Evolutionary conservation across 208 protist species (phyloP).

Genomic region (Phytomonas sp.): DNA sequence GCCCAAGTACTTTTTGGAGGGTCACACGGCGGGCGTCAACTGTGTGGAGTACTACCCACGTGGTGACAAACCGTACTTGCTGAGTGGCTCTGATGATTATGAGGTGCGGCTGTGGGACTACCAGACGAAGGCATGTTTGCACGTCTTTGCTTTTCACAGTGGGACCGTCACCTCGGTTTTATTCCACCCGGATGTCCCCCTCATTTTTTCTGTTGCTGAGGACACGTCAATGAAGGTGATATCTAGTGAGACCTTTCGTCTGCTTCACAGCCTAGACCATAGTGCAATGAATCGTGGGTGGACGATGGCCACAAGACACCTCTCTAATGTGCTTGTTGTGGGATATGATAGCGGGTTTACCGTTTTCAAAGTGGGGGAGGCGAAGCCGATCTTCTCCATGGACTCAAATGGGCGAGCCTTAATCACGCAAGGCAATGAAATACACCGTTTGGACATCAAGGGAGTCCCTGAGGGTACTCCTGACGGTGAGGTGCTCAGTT

Average conservation of each 20-base stretch:
- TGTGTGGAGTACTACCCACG: slow-evolving; percentile 96
- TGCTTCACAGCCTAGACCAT: slow-evolving; percentile 93
- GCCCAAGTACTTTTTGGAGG: slow-evolving; percentile 97
- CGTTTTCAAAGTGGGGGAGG: slow-evolving; percentile 89
- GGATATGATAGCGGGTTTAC: slow-evolving; percentile 90
- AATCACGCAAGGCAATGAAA: slow-evolving; percentile 92
- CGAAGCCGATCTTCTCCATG: slow-evolving; percentile 95
- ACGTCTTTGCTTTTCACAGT: slow-evolving; percentile 94
- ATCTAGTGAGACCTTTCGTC: slow-evolving; percentile 92
- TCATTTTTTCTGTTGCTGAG: slow-evolving; percentile 95
- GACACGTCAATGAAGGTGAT: slow-evolving; percentile 92
- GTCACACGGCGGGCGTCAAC: slow-evolving; percentile 98
- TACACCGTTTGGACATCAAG: slow-evolving; percentile 88
- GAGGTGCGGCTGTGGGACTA: slow-evolving; percentile 98
- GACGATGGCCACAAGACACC: slow-evolving; percentile 75
- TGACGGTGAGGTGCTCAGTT: slow-evolving; percentile 63
- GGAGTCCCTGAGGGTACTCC: slow-evolving; percentile 21
- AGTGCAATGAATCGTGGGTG: slow-evolving; percentile 92
- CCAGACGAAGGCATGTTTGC: slow-evolving; percentile 95
- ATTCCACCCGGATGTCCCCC: slow-evolving; percentile 96
- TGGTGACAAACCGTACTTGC: slow-evolving; percentile 97
- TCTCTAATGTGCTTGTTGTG: slow-evolving; percentile 83
- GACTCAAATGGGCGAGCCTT: slow-evolving; percentile 96
- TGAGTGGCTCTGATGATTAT: slow-evolving; percentile 95
- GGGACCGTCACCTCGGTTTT: slow-evolving; percentile 94